phyloP scores from a whole-genome alignment of 139 green algal genomes.

The Chlamydomonas sphaeroides region DNA sequence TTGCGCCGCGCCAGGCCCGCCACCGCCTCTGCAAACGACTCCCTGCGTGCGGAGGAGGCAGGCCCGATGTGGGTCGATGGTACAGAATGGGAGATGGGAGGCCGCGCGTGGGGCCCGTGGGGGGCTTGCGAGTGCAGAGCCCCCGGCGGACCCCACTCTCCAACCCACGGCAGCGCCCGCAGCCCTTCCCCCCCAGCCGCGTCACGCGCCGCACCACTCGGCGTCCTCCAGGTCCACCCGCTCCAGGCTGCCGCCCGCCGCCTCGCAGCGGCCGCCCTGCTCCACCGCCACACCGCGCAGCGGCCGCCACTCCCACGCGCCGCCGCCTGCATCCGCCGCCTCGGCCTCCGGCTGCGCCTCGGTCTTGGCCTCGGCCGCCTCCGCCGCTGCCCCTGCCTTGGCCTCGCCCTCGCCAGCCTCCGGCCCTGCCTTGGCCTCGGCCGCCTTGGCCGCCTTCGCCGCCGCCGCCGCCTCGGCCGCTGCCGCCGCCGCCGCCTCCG shows the following conservation, averaged over 20 bases:
- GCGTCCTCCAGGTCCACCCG: slow-evolving; percentile 67
- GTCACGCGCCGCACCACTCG: slow-evolving; percentile 61
- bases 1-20: slow-evolving; percentile 58
- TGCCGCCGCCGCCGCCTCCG: background rate
- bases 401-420: background rate
- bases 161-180: too few relatives aligned
- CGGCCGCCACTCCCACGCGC: slow-evolving; percentile 6
- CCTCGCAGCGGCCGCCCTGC: slow-evolving; percentile 6
- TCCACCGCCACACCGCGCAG: slow-evolving; percentile 2
- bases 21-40: slow-evolving; percentile 67
- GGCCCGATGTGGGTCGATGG: too few relatives aligned
- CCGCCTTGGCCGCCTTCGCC: background rate
- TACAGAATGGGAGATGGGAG: too few relatives aligned
- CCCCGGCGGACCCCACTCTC: too few relatives aligned
- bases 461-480: background rate
- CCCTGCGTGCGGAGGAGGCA: slow-evolving; percentile 17
- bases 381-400: background rate
- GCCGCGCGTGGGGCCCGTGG: too few relatives aligned
- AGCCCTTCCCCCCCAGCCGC: background rate
- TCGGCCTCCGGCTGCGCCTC: background rate
- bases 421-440: background rate
- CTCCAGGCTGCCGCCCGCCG: slow-evolving; percentile 46
- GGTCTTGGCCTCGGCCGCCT: background rate
- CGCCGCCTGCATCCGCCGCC: background rate
- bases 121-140: too few relatives aligned